A percentile compares a stretch with the other conserved stretches of the same genome.
Evolutionary conservation across 2,329 filamentous ascomycete species (phyloP).

Genomic region (Colletotrichum tabaci): DNA sequence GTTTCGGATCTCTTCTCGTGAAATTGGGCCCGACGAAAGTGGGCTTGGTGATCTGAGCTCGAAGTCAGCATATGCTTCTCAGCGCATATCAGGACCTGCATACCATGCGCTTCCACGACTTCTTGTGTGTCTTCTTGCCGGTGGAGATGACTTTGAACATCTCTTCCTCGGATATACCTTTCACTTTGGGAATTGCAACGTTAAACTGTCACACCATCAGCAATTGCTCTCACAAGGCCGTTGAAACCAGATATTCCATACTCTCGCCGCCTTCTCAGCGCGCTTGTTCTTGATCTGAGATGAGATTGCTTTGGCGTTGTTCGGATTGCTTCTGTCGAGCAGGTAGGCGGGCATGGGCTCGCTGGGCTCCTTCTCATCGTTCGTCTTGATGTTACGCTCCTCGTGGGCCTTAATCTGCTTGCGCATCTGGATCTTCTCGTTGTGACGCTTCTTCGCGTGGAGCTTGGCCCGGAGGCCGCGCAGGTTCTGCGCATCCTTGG

Average conservation of each 20-base stretch:
- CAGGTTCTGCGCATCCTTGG: constrained; percentile 92
- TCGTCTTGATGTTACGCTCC: constrained; percentile 94
- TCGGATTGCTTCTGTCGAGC: constrained; percentile 81
- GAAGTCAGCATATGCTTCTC: neutral
- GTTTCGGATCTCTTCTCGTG: constrained; percentile 88
- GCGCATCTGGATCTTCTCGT: constrained; percentile 99
- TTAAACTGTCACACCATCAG: constrained; percentile 70
- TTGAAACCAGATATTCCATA: neutral
- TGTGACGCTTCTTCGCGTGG: constrained; percentile 91
- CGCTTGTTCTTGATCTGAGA: constrained; percentile 83
- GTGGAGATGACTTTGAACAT: constrained; percentile 98
- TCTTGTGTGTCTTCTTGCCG: constrained; percentile 93
- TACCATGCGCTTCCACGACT: constrained; percentile 82
- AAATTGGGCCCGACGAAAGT: constrained; percentile 95
- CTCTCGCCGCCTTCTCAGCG: constrained; percentile 51
- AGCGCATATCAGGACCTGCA: constrained; percentile 63
- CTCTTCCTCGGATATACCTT: constrained; percentile 89
- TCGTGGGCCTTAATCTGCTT: constrained; percentile 96
- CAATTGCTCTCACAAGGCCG: too few relatives aligned
- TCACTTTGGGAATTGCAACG: constrained; percentile 86
- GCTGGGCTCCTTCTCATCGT: constrained; percentile 82
- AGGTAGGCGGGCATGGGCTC: constrained; percentile 93
- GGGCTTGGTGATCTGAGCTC: constrained; percentile 75
- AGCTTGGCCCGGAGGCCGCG: constrained; percentile 93
- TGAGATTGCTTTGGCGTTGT: constrained; percentile 77